These are phyloP conservation scores for Arabidopsis hybrid DNA, from an alignment of 441 rosid species.

Conservation along the genomic window DNA sequence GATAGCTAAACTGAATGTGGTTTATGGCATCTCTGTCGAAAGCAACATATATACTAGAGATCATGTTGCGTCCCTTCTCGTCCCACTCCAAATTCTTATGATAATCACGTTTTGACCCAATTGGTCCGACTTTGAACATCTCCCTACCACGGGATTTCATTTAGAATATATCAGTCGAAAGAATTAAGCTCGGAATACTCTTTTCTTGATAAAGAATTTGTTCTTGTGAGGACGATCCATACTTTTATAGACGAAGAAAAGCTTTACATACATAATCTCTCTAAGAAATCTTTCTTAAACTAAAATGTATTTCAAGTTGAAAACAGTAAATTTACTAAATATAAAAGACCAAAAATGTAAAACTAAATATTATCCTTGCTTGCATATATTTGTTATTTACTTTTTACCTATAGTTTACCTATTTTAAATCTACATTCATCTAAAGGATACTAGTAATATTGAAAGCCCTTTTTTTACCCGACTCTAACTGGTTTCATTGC, in stretches of 20 bases:
- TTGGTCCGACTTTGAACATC: background rate
- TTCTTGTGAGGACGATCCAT: background rate
- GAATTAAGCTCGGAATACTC: background rate
- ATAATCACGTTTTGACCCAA: background rate
- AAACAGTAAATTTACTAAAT: background rate
- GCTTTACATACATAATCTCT: background rate
- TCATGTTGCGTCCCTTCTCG: background rate
- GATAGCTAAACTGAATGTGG: background rate
- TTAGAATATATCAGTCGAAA: background rate
- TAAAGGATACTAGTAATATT: too few relatives aligned
- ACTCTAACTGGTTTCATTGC: background rate
- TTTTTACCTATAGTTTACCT: background rate
- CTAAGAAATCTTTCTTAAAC: background rate
- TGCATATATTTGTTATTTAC: background rate
- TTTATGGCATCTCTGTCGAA: too few relatives aligned
- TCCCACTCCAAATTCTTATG: background rate
- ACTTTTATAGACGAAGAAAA: background rate
- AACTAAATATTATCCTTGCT: background rate
- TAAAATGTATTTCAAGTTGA: background rate
- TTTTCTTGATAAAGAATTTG: too few relatives aligned
- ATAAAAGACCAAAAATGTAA: background rate
- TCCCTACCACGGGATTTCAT: background rate
- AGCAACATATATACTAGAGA: background rate
- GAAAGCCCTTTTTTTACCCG: too few relatives aligned
- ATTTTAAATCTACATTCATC: too few relatives aligned